Evolutionary conservation across 1,284 basidiomycete species (phyloP).

Genomic region (Psilocybe mexicana): DNA sequence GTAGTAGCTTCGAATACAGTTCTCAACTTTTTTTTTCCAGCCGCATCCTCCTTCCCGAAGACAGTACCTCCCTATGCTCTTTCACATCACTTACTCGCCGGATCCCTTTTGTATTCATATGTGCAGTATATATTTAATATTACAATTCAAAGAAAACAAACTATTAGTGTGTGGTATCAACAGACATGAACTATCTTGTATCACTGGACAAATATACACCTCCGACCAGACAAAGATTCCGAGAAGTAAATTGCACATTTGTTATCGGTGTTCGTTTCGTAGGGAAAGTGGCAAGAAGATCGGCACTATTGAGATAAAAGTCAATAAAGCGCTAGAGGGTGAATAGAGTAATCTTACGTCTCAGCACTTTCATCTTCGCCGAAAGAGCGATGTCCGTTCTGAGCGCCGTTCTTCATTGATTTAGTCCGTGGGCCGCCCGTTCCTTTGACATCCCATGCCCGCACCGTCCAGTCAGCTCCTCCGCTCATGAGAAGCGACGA

Average conservation of each 20-base stretch:
- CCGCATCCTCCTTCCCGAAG: no score
- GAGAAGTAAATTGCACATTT: conserved; percentile 91
- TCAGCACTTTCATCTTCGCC: conserved; percentile 59
- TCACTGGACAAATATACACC: conserved; percentile 68
- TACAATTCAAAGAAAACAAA: conserved; percentile 6
- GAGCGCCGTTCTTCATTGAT: conserved; percentile 52
- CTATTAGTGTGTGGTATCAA: neutral
- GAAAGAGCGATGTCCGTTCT: conserved; percentile 33
- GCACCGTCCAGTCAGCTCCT: conserved; percentile 90
- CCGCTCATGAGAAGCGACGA: conserved; percentile 89
- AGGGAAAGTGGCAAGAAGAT: conserved; percentile 88
- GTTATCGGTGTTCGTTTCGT: conserved; percentile 95
- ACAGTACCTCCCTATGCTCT: no score
- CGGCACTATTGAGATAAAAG: conserved; percentile 53
- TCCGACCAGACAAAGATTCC: conserved; percentile 91
- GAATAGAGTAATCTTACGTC: conserved; percentile 50
- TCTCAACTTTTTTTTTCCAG: no score
- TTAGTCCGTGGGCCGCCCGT: conserved; percentile 67
- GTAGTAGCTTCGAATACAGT: no score
- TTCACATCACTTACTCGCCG: no score
- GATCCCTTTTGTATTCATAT: neutral
- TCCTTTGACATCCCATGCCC: conserved; percentile 94
- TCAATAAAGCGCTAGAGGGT: neutral
- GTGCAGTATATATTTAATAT: neutral
- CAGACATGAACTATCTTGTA: conserved; percentile 41